These are phyloP conservation scores for Viola odorata DNA, from an alignment of 345 rosid genomes.

Conservation along the genomic window DNA sequence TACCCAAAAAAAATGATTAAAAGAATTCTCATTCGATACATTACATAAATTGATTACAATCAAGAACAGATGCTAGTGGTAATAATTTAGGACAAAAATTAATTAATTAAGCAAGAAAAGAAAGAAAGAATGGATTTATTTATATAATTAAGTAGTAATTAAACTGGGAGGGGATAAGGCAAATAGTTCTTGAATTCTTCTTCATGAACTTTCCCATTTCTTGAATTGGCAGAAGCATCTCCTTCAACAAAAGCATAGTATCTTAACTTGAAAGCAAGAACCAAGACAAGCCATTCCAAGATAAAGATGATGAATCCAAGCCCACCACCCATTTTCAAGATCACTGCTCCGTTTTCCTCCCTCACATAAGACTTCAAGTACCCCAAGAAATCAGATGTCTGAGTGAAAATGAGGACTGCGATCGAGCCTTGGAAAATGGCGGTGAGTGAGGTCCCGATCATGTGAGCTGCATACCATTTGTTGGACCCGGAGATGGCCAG, in stretches of 20 bases:
- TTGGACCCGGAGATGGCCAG: slow-evolving; percentile 49
- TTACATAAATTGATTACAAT: too few relatives aligned
- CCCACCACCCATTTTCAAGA: slow-evolving; percentile 79
- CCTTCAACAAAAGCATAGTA: slow-evolving; percentile 66
- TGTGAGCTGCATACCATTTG: slow-evolving; percentile 80
- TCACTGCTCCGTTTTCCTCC: slow-evolving; percentile 73
- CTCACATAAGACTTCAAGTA: slow-evolving; percentile 75
- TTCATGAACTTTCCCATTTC: slow-evolving; percentile 26
- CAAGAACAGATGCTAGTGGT: too few relatives aligned
- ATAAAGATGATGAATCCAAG: slow-evolving; percentile 60
- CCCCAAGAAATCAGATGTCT: slow-evolving; percentile 56
- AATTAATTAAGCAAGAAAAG: too few relatives aligned
- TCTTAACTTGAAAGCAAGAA: slow-evolving; percentile 76
- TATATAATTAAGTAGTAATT: background rate
- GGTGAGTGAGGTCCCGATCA: slow-evolving; percentile 72
- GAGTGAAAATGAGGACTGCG: slow-evolving; percentile 68
- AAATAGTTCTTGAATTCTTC: slow-evolving; percentile 56
- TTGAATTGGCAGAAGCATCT: slow-evolving; percentile 5
- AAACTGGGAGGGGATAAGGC: slow-evolving; percentile 73
- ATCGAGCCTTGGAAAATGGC: slow-evolving; percentile 95
- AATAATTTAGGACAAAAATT: too few relatives aligned
- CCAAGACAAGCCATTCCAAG: slow-evolving; percentile 78
- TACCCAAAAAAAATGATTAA: too few relatives aligned
- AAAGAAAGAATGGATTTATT: too few relatives aligned
- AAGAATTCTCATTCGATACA: too few relatives aligned